phyloP scores from a whole-genome alignment of 148 eudicot genomes.

The Tetragonia tetragonoides region DNA sequence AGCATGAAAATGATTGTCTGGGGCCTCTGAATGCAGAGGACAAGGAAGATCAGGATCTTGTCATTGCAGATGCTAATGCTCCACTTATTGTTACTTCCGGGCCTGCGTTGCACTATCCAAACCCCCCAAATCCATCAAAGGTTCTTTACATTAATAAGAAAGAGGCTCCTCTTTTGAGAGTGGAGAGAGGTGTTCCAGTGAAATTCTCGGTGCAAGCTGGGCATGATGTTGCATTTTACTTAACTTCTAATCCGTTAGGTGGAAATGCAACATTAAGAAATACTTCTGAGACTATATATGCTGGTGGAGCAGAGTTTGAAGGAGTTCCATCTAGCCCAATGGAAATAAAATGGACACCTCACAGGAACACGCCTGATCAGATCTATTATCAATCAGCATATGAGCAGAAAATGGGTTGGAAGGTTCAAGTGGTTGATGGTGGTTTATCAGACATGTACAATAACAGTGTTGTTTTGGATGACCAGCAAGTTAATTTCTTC shows the following conservation, averaged over 20 bases:
- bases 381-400: slow-evolving; percentile 78
- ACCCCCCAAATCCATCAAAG: slow-evolving; percentile 87
- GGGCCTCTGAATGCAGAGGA: slow-evolving; percentile 90
- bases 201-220: slow-evolving; percentile 96
- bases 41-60: slow-evolving; percentile 87
- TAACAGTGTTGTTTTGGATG: slow-evolving; percentile 83
- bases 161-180: slow-evolving; percentile 82
- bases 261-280: slow-evolving; percentile 91
- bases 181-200: slow-evolving; percentile 89
- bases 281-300: slow-evolving; percentile 70
- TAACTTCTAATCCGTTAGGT: slow-evolving; percentile 85
- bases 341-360: slow-evolving; percentile 78
- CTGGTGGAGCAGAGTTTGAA: slow-evolving; percentile 76
- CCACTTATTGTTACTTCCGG: slow-evolving; percentile 79
- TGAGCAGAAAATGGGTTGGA: slow-evolving; percentile 93
- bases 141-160: slow-evolving; percentile 88
- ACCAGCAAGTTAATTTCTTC: slow-evolving; percentile 81
- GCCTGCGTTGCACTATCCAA: slow-evolving; percentile 69
- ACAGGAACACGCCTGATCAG: slow-evolving; percentile 84
- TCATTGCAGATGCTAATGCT: slow-evolving; percentile 70
- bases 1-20: slow-evolving; percentile 62
- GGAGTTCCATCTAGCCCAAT: slow-evolving; percentile 87
- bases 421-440: slow-evolving; percentile 94
- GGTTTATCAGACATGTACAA: slow-evolving; percentile 92
- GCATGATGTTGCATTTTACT: slow-evolving; percentile 83